Base-by-base conservation (phyloP, 441 rosid species). In the Iberis amara region DNA sequence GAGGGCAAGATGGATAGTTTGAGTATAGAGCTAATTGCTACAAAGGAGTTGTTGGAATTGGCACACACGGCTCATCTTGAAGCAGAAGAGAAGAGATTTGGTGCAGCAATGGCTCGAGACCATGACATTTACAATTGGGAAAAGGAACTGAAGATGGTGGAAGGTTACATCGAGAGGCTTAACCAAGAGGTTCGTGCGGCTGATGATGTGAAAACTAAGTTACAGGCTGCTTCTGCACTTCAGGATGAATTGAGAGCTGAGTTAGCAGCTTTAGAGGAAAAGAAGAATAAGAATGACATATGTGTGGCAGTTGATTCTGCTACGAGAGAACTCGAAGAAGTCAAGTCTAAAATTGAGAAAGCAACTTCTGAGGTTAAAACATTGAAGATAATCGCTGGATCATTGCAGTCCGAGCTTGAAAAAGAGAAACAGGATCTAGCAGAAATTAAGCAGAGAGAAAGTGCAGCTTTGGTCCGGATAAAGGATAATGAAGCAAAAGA, bases 61-160 rank as follows among this genome's bases (percentile, higher is more conserved):
- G 82, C 82, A 32, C 96, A 86, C 62, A 79, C 92, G 14, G 76
- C 81, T 7, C 96, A 86, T 68, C 65, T 85, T 55, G 97, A 85
- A 68, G 92, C 92, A 3, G 96, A 90, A 73, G 96, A 90, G 44
- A 86, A 74, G 52, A 81, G 88, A 56, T 79, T 86, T 10, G 75
- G 91, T 33, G 88, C 86, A 4, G 84, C 86, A 28, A 78, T 86
- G 87, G 89, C 82, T 47, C 69, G 74, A 59, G 96, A 86, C 65
- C 96, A 86, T 64, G 96, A 90, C 64, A 70, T 76, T 41, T 81
- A 74, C 43, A 59, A 67, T 10, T 86, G 96, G 97, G 97, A 90
- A 60, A 85, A 82, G 76, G 94, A 86, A 52, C 46, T 90, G 61
- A 82, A 77, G 71, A 89, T 79, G 73, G 86, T 86, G 36, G 96